These are phyloP conservation scores for Pyracantha coccinea DNA, from an alignment of 331 rosid species.

Conservation along the genomic window DNA sequence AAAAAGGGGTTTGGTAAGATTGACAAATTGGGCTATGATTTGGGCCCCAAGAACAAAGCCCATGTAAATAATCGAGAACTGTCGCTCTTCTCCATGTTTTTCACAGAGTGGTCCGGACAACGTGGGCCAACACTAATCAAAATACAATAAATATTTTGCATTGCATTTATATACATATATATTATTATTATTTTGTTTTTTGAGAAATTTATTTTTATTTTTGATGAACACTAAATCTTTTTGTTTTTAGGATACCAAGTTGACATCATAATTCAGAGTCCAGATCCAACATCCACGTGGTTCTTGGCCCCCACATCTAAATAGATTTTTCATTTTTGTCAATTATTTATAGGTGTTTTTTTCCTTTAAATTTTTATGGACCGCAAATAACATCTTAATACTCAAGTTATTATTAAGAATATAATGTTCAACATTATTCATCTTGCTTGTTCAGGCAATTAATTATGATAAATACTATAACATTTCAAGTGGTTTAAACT, in stretches of 20 bases:
- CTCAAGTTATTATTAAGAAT: neutral
- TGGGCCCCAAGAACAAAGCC: neutral
- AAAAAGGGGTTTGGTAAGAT: neutral
- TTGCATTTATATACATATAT: too few species aligned
- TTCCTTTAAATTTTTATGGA: neutral
- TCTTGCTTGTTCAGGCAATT: too few species aligned
- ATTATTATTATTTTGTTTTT: too few species aligned
- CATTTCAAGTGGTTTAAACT: too few species aligned
- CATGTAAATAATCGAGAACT: neutral
- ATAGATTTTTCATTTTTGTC: neutral
- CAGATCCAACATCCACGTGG: neutral
- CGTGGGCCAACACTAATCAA: neutral
- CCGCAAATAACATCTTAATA: neutral
- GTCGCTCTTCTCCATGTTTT: neutral
- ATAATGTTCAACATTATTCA: too few species aligned
- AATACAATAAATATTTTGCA: neutral
- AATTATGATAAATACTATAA: too few species aligned
- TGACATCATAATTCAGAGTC: neutral
- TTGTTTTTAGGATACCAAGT: too few species aligned
- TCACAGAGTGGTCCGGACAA: neutral
- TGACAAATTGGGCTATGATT: neutral
- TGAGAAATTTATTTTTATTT: too few species aligned
- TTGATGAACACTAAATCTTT: too few species aligned
- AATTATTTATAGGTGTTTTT: neutral
- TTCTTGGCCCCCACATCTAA: neutral